These are phyloP conservation scores for Bauhinia variegata DNA, from an alignment of 306 rosid species.

Conservation along the genomic window DNA sequence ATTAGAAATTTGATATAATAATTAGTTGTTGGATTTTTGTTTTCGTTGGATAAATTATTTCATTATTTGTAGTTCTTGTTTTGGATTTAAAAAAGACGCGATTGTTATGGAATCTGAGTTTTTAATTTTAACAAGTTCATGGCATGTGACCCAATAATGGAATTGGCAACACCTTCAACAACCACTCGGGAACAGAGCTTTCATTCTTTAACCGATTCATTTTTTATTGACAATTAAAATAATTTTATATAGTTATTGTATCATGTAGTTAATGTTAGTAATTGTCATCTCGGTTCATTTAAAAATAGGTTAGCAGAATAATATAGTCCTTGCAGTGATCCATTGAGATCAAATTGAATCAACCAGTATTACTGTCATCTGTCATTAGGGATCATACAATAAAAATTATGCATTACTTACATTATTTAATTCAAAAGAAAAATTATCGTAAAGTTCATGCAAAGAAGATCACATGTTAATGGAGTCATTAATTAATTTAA, in stretches of 20 bases:
- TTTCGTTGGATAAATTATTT: not conserved
- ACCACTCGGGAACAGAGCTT: conserved; percentile 11
- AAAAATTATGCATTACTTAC: not conserved
- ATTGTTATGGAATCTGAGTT: conserved; percentile 36
- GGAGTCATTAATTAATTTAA: not conserved
- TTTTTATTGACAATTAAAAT: too few species aligned
- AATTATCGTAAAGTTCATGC: too few species aligned
- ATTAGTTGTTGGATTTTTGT: too few species aligned
- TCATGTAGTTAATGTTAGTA: not conserved
- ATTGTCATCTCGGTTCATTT: not conserved
- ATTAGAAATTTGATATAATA: too few species aligned
- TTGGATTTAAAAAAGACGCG: conserved; percentile 14
- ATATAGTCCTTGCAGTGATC: not conserved
- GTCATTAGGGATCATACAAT: not conserved
- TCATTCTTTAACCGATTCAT: not conserved
- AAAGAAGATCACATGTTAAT: conserved; percentile 2
- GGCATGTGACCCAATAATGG: conserved; percentile 51
- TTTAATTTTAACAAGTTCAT: conserved; percentile 39
- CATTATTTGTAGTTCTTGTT: not conserved
- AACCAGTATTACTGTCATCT: too few species aligned
- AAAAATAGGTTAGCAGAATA: not conserved
- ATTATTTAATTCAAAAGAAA: too few species aligned
- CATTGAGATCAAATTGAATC: too few species aligned
- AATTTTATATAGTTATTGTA: too few species aligned
- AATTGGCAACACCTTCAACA: conserved; percentile 41